Percentiles rank a stretch among this genome's conserved stretches.
Conservation (phyloP, 345 rosid genomes). For the Carallia brachiata region DNA sequence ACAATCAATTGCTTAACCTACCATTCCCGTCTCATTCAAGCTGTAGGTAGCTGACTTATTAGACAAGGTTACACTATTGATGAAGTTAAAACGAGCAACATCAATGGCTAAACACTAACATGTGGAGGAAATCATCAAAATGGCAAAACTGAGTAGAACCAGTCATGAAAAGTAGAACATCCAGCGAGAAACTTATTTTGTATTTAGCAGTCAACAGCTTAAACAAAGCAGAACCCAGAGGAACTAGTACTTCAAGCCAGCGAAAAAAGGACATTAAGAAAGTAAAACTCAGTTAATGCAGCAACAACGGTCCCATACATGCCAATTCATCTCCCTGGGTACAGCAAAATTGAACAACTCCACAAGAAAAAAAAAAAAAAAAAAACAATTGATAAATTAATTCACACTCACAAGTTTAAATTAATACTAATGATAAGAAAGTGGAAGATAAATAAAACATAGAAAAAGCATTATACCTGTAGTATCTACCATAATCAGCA, state of each 20-base stretch:
- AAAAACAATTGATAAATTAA: neutral
- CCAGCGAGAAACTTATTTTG: neutral
- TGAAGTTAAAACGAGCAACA: neutral
- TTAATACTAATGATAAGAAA: neutral
- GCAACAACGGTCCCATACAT: too few relatives aligned
- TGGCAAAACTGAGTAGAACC: neutral
- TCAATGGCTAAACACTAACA: neutral
- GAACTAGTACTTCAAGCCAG: too few relatives aligned
- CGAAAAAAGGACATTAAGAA: too few relatives aligned
- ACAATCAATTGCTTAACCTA: neutral
- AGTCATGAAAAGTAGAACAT: neutral
- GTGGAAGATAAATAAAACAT: neutral
- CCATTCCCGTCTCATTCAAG: neutral
- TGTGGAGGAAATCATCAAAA: too few relatives aligned
- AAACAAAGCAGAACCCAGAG: too few relatives aligned
- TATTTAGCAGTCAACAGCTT: neutral
- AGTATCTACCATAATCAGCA: conserved; percentile 58
- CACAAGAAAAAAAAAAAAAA: too few relatives aligned
- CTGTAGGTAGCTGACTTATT: neutral
- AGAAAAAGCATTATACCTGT: conserved; percentile 46
- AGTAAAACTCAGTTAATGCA: too few relatives aligned
- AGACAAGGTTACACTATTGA: neutral
- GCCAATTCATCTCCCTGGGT: too few relatives aligned
- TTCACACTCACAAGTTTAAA: neutral
- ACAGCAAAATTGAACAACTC: too few relatives aligned